A percentile compares a stretch with the other conserved stretches of the same genome.
Conservation (phyloP, 176 grass and related monocot species). For the Aegilops tauschii region DNA sequence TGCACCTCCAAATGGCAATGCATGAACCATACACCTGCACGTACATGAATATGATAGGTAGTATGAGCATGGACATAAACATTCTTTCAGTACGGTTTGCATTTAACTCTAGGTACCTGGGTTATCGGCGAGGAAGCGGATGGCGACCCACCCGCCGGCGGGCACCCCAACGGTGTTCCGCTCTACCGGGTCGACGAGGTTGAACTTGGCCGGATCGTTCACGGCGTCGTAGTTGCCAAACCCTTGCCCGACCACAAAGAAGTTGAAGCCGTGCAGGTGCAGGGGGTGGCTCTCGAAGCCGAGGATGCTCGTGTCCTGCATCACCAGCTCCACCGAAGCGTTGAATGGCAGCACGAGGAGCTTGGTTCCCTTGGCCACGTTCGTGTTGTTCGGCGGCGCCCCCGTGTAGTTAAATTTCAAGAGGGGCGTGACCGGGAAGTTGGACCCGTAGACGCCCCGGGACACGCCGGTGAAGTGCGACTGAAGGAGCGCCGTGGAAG, state of each 20-base stretch:
- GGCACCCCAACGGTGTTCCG: slow-evolving; percentile 74
- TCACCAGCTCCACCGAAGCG: slow-evolving; percentile 59
- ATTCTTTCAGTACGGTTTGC: not conserved
- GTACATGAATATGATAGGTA: not conserved
- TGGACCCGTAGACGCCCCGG: slow-evolving; percentile 34
- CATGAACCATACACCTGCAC: slow-evolving; percentile 60
- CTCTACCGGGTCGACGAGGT: slow-evolving; percentile 75
- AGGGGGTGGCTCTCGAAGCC: slow-evolving; percentile 77
- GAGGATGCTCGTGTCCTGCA: slow-evolving; percentile 73
- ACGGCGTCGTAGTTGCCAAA: slow-evolving; percentile 56
- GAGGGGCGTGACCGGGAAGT: slow-evolving; percentile 39
- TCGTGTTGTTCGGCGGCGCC: slow-evolving; percentile 52
- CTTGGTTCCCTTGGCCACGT: slow-evolving; percentile 51
- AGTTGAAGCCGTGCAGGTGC: slow-evolving; percentile 83
- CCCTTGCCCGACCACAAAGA: slow-evolving; percentile 63
- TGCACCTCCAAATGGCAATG: slow-evolving; percentile 61
- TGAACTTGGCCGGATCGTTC: slow-evolving; percentile 53
- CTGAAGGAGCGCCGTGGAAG: slow-evolving; percentile 47
- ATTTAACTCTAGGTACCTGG: slow-evolving; percentile 34
- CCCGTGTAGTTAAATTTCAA: slow-evolving; percentile 61
- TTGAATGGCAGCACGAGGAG: slow-evolving; percentile 42
- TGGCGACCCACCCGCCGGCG: slow-evolving; percentile 58
- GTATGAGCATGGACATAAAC: not conserved
- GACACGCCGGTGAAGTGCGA: slow-evolving; percentile 52
- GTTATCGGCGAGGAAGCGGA: slow-evolving; percentile 72